phyloP scores from a whole-genome alignment of 768 basidiomycete genomes.

The Phallus indusiatus region DNA sequence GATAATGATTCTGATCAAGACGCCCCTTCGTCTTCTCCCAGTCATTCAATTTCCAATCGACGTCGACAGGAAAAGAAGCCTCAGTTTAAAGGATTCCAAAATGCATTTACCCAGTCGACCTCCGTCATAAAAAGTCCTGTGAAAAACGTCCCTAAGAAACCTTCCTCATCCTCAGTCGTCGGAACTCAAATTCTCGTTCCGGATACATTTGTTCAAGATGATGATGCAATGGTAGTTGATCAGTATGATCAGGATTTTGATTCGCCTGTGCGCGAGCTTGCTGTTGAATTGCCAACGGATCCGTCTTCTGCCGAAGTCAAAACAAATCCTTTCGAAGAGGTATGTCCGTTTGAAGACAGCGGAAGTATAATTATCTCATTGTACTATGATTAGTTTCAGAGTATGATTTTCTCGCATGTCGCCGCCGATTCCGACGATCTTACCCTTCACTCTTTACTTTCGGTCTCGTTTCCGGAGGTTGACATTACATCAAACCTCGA shows the following conservation, averaged over 20 bases:
- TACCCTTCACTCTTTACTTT: conserved; percentile 9
- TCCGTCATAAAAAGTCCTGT: conserved; percentile 21
- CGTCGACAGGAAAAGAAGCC: background rate
- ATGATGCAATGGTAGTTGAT: background rate
- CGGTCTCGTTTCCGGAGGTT: background rate
- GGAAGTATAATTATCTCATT: background rate
- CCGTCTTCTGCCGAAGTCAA: background rate
- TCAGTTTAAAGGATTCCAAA: conserved; percentile 37
- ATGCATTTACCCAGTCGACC: conserved; percentile 37
- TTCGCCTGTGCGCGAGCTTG: background rate
- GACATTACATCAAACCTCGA: background rate
- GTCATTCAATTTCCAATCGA: background rate
- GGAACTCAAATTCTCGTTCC: background rate
- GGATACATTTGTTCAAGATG: background rate
- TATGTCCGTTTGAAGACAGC: conserved; percentile 21
- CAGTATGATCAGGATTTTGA: background rate
- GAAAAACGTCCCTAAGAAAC: background rate
- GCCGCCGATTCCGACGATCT: conserved; percentile 4
- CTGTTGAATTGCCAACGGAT: background rate
- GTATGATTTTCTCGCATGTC: conserved; percentile 50
- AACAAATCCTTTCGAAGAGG: conserved; percentile 30
- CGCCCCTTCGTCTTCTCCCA: conserved; percentile 11
- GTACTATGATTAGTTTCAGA: conserved; percentile 37
- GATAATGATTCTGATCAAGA: conserved; percentile 8
- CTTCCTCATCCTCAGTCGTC: background rate